These are phyloP conservation scores for Pythium periplocum DNA, from an alignment of 352 stramenopile genomes.

Conservation along the genomic window DNA sequence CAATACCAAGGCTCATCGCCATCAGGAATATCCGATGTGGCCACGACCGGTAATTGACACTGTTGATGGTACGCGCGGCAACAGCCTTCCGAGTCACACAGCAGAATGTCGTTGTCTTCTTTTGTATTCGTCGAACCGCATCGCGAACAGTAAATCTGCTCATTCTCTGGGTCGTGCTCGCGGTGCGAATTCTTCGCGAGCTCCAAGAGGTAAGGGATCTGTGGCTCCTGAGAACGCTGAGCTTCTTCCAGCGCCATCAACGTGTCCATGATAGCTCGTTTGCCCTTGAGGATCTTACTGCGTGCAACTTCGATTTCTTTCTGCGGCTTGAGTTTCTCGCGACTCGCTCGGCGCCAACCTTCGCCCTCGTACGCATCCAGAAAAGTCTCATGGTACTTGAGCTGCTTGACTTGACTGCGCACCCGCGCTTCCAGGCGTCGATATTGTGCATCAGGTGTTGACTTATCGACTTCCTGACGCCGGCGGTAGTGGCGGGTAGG, in stretches of 20 bases:
- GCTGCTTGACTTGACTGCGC: constrained; percentile 16
- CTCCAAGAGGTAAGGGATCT: constrained; percentile 38
- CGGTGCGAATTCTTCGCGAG: constrained; percentile 12
- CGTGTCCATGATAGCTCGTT: constrained; percentile 43
- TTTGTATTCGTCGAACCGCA: constrained; percentile 59
- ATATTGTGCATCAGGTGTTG: constrained; percentile 10
- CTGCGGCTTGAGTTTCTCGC: constrained; percentile 78
- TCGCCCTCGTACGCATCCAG: constrained; percentile 80
- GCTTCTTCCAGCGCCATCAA: constrained; percentile 22
- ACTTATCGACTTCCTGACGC: constrained; percentile 3
- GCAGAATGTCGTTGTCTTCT: constrained; percentile 77
- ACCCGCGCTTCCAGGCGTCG: constrained; percentile 17
- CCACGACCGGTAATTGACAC: constrained; percentile 57
- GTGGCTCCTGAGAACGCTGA: constrained; percentile 43
- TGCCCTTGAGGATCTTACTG: constrained; percentile 46
- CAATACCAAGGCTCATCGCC: constrained; percentile 80
- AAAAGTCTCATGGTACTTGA: constrained; percentile 60
- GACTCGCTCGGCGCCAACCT: constrained; percentile 70
- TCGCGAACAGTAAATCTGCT: constrained; percentile 75
- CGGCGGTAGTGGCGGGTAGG: constrained; percentile 7
- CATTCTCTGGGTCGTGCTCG: constrained; percentile 5
- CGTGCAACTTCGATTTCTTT: constrained; percentile 52
- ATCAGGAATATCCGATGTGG: constrained; percentile 53
- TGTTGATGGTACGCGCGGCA: constrained; percentile 77
- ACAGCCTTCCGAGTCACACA: constrained; percentile 73